A percentile compares a stretch with the other conserved stretches of the same genome.
These are phyloP conservation scores for Blastocystis sp. DNA, from an alignment of 352 stramenopile genomes.

Conservation along the genomic window DNA sequence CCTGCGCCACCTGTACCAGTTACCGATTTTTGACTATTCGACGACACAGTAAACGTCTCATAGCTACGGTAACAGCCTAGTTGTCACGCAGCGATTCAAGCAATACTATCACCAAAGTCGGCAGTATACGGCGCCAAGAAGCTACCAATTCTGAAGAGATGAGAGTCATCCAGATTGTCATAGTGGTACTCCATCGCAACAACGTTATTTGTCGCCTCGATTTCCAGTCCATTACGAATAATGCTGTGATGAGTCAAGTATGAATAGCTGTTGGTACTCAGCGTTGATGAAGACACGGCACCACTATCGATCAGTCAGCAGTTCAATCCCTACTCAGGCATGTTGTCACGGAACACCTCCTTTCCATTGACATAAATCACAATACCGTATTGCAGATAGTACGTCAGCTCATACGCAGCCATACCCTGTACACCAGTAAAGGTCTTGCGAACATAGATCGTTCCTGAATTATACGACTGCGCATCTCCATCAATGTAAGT, in stretches of 20 bases:
- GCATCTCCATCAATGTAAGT: neutral
- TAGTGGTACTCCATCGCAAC: slow-evolving; percentile 52
- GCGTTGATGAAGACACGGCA: neutral
- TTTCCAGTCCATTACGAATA: slow-evolving; percentile 53
- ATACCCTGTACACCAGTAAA: neutral
- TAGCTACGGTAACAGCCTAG: slow-evolving; percentile 23
- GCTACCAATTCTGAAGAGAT: neutral
- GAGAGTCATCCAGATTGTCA: neutral
- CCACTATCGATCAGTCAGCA: neutral
- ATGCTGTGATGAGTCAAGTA: neutral
- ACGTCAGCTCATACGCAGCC: slow-evolving; percentile 54
- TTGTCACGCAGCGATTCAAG: neutral
- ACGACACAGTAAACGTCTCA: neutral
- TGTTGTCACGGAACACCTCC: slow-evolving; percentile 45
- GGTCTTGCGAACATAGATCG: slow-evolving; percentile 4
- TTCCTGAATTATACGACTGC: neutral
- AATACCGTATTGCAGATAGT: slow-evolving; percentile 31
- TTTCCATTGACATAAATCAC: slow-evolving; percentile 57
- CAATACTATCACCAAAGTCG: neutral
- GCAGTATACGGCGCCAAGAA: slow-evolving; percentile 35
- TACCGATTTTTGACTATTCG: neutral
- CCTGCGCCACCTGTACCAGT: neutral
- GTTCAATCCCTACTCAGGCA: neutral
- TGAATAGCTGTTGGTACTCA: neutral
- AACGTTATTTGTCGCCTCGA: neutral